These are phyloP conservation scores for Ophidiomyces ophidiicola DNA, from an alignment of 2,329 filamentous ascomycete genomes.

Conservation along the genomic window DNA sequence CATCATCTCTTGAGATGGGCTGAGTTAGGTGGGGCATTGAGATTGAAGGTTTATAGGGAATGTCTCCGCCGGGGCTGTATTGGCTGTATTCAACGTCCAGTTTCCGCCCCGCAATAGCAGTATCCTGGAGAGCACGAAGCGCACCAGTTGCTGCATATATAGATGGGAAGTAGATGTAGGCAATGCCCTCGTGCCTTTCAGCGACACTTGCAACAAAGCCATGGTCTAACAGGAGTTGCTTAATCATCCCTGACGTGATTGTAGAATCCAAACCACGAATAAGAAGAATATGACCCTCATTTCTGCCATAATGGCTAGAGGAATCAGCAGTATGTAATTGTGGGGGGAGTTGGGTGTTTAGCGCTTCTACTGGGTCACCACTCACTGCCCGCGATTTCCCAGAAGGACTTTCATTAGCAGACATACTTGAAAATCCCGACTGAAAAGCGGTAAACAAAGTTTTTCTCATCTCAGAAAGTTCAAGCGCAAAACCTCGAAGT, in stretches of 20 bases:
- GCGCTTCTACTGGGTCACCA: too few relatives aligned
- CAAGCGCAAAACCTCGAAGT: constrained; percentile 31
- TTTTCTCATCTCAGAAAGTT: constrained; percentile 30
- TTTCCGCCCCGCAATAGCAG: constrained; percentile 28
- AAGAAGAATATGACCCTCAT: constrained; percentile 27
- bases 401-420: too few relatives aligned
- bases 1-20: neutral
- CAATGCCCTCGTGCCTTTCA: constrained; percentile 30
- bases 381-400: too few relatives aligned
- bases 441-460: constrained; percentile 30
- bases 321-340: too few relatives aligned
- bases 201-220: constrained; percentile 29
- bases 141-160: constrained; percentile 27
- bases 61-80: neutral
- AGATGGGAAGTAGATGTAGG: constrained; percentile 29
- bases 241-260: constrained; percentile 27
- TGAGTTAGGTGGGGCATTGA: neutral
- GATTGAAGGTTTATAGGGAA: neutral
- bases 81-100: constrained; percentile 29
- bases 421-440: too few relatives aligned
- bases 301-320: too few relatives aligned
- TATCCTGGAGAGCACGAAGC: constrained; percentile 21
- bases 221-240: constrained; percentile 28
- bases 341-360: too few relatives aligned
- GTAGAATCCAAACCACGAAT: constrained; percentile 31